A percentile compares a stretch with the other conserved stretches of the same genome.
These are phyloP conservation scores for Xylaria scruposa DNA, from an alignment of 495 filamentous ascomycete species.

Conservation along the genomic window DNA sequence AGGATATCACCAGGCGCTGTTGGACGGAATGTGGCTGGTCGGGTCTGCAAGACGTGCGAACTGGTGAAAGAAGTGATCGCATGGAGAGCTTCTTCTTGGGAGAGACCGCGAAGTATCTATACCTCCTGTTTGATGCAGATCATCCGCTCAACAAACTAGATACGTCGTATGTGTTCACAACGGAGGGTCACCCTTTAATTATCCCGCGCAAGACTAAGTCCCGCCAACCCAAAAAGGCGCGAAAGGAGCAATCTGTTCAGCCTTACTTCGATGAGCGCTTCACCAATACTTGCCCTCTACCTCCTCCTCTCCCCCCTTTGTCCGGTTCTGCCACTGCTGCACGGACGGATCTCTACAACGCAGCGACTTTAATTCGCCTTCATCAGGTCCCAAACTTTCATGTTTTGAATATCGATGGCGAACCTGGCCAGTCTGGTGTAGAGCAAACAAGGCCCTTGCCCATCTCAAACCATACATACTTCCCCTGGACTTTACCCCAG, in stretches of 20 bases:
- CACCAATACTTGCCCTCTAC: slow-evolving; percentile 66
- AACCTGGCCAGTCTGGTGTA: slow-evolving; percentile 18
- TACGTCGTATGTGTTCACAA: slow-evolving; percentile 89
- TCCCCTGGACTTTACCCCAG: slow-evolving; percentile 87
- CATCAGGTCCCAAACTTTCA: slow-evolving; percentile 71
- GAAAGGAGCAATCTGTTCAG: slow-evolving; percentile 28
- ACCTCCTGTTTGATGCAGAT: slow-evolving; percentile 81
- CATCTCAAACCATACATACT: slow-evolving; percentile 79
- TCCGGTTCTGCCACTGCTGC: slow-evolving; percentile 81
- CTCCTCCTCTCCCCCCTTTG: slow-evolving; percentile 63
- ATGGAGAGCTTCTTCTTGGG: slow-evolving; percentile 99
- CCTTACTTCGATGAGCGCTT: slow-evolving; percentile 46
- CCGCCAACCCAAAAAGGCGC: slow-evolving; percentile 26
- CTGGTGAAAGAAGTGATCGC: slow-evolving; percentile 86
- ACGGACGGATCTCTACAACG: slow-evolving; percentile 88
- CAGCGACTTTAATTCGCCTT: slow-evolving; percentile 82
- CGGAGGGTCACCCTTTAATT: slow-evolving; percentile 92
- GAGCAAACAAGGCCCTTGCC: slow-evolving; percentile 43
- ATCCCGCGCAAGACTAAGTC: slow-evolving; percentile 64
- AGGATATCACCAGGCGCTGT: slow-evolving; percentile 87
- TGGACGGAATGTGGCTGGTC: slow-evolving; percentile 96
- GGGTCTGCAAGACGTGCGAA: slow-evolving; percentile 89
- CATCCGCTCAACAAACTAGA: slow-evolving; percentile 90
- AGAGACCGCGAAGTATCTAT: slow-evolving; percentile 95
- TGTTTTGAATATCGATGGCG: slow-evolving; percentile 51